A percentile compares a stretch with the other conserved stretches of the same genome.
These are phyloP conservation scores for Limnanthes douglasii DNA, from an alignment of 345 rosid species.

Conservation along the genomic window DNA sequence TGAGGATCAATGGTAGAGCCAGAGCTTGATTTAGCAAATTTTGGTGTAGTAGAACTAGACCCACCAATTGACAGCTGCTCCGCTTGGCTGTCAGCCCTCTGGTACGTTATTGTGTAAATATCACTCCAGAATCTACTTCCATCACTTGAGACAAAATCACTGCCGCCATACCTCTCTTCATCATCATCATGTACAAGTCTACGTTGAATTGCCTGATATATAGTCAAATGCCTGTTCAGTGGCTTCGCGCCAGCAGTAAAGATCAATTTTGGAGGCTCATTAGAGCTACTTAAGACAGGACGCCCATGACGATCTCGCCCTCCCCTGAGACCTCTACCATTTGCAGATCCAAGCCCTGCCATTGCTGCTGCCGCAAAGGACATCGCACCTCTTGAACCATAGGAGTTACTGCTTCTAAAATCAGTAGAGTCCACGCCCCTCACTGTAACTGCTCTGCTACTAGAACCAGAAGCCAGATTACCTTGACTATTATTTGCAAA, in stretches of 20 bases:
- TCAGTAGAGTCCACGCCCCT: constrained; percentile 68
- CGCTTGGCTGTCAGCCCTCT: constrained; percentile 69
- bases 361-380: constrained; percentile 97
- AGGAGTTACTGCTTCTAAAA: constrained; percentile 49
- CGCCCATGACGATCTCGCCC: constrained; percentile 89
- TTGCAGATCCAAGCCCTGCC: constrained; percentile 93
- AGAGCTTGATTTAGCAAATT: constrained; percentile 35
- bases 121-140: constrained; percentile 86
- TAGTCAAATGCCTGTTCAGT: constrained; percentile 84
- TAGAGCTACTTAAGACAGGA: constrained; percentile 40
- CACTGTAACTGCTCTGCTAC: constrained; percentile 55
- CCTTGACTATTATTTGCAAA: constrained; percentile 40
- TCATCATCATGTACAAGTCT: constrained; percentile 87
- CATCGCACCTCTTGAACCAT: constrained; percentile 87
- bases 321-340: constrained; percentile 88
- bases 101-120: constrained; percentile 82
- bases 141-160: constrained; percentile 74
- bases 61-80: constrained; percentile 57
- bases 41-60: constrained; percentile 33
- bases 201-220: constrained; percentile 95
- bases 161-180: constrained; percentile 73
- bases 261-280: constrained; percentile 62
- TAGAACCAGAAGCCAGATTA: constrained; percentile 65
- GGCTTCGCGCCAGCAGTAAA: constrained; percentile 88
- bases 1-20: constrained; percentile 35